A percentile compares a stretch with the other conserved stretches of the same genome.
phyloP scores from a whole-genome alignment of 2,329 filamentous ascomycete species.

The Fusarium pilosicola region DNA sequence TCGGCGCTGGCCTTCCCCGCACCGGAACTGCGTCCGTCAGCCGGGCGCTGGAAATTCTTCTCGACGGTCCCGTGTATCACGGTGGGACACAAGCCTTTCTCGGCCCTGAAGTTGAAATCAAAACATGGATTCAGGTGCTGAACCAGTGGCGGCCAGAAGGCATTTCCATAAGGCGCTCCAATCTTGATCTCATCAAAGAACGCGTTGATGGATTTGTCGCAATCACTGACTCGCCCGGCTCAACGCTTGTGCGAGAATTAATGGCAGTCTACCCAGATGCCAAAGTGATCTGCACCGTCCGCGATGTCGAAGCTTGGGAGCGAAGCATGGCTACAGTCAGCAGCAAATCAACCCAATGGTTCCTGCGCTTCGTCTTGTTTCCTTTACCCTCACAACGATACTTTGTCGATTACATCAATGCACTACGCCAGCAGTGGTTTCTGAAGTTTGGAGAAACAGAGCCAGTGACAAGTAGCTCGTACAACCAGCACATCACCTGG shows the following conservation, averaged over 20 bases:
- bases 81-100: not conserved
- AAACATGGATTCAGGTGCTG: not conserved
- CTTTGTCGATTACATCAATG: not conserved
- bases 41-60: not conserved
- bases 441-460: not conserved
- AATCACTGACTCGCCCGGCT: not conserved
- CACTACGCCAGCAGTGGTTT: not conserved
- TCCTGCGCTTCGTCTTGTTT: not conserved
- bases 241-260: not conserved
- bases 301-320: not conserved
- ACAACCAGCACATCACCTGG: not conserved
- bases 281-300: not conserved
- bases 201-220: not conserved
- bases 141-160: rapidly evolving
- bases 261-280: not conserved
- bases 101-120: not conserved
- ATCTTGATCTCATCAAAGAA: not conserved
- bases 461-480: not conserved
- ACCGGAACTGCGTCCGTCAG: not conserved
- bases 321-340: not conserved
- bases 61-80: not conserved
- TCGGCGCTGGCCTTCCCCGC: not conserved
- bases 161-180: not conserved
- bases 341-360: not conserved
- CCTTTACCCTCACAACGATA: not conserved